A percentile compares a stretch with the other conserved stretches of the same genome.
These are phyloP conservation scores for Lepidopterella palustris DNA, from an alignment of 495 filamentous ascomycete genomes.

Conservation along the genomic window DNA sequence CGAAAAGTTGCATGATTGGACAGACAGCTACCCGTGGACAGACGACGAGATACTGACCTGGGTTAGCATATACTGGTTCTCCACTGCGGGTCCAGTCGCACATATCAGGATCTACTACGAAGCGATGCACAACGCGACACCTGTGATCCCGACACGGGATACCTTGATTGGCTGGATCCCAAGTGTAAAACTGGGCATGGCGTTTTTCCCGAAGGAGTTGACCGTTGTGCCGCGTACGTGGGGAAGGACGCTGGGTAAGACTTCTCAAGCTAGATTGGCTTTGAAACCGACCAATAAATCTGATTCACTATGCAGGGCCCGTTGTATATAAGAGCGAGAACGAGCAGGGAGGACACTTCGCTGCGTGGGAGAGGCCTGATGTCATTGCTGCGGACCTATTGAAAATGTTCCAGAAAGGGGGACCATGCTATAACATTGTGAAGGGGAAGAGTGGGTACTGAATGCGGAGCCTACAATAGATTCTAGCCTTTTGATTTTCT, in stretches of 20 bases:
- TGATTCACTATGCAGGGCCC: conserved; percentile 27
- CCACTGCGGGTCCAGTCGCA: conserved; percentile 43
- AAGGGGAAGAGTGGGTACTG: conserved; percentile 18
- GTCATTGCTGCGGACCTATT: conserved; percentile 49
- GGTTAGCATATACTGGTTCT: conserved; percentile 49
- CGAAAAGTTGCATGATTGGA: conserved; percentile 46
- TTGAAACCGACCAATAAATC: background rate
- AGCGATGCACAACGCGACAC: conserved; percentile 22
- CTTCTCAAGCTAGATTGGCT: background rate
- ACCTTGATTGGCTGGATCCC: conserved; percentile 32
- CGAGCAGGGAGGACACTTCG: conserved; percentile 56
- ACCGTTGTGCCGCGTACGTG: conserved; percentile 44
- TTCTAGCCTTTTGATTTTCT: no score
- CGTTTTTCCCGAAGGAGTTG: conserved; percentile 50
- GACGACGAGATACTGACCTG: conserved; percentile 49
- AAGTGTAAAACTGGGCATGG: conserved; percentile 49
- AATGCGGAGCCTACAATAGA: no score
- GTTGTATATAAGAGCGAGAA: conserved; percentile 52
- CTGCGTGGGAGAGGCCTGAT: conserved; percentile 52
- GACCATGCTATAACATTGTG: conserved; percentile 36
- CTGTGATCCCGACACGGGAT: conserved; percentile 12
- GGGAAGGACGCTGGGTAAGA: conserved; percentile 39
- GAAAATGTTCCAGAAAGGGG: conserved; percentile 49
- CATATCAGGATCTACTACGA: conserved; percentile 47
- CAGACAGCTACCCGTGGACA: conserved; percentile 45